Evolutionary conservation across 179 eudicot genomes (phyloP), one percentile per base, ranked within the genome.

Genomic region (Corrigiola litoralis): DNA sequence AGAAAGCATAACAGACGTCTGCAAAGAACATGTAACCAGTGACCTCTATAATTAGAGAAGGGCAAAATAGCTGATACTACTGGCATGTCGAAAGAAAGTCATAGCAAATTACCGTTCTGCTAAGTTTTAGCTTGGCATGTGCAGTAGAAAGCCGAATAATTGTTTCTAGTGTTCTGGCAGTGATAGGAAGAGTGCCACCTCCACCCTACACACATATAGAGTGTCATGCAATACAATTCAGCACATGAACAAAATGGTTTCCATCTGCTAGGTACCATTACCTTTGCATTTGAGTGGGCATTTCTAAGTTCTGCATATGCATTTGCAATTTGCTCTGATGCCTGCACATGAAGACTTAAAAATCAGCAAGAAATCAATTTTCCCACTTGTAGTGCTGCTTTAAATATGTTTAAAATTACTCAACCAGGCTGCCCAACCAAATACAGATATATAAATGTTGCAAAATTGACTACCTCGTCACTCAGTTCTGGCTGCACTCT

Each of bases 121-220:
- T 84, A 74, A 91, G 74, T 80, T 79, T 95, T 67, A 95, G 87
- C 73, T 88, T 95, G 65, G 99, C 97, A 82, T 95, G 97, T 12
- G 99, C 99, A 74, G 99, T 95, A n/a, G 99, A 95, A 54, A 95
- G 88, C 33, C 99, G 84, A 55, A 95, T 95, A 21, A 95, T 95
- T 64, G 99, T 95, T 72, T 95, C 97, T 61, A 95, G 78, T 56
- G 96, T 95, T 88, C 96, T 86, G 65, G 99, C 97, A 65, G 99
- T 95, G 65, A 95, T 91, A 59, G 99, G 97, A 73, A 95, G 96
- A 36, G 99, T 95, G 64, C 99, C 99, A 55, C 89, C 85, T 6
- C 90, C 94, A 20, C 87, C 84, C 99, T 95, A 59, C 42, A 56
- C 40, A 51, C 4, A 60, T 24, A 25, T 8, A 21, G 8, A 12